These are phyloP conservation scores for Amanita pallidorosea DNA, from an alignment of 768 basidiomycete species.

Conservation along the genomic window DNA sequence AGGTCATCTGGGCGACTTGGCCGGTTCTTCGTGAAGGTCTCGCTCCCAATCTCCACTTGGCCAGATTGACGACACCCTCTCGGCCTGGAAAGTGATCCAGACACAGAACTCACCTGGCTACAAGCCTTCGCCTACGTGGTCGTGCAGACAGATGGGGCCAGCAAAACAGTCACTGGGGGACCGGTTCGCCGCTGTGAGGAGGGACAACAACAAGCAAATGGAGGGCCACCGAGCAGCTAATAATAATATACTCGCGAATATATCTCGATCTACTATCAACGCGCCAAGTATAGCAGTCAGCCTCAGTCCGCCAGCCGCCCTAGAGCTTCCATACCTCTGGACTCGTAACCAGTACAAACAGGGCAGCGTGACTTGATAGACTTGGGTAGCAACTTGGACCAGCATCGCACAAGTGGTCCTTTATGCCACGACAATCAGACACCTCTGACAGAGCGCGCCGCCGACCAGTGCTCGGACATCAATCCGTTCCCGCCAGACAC, in stretches of 20 bases:
- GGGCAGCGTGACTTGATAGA: not conserved
- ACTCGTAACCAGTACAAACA: too few species aligned
- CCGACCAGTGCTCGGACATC: not conserved
- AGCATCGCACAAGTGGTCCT: too few species aligned
- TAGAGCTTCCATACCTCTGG: not conserved
- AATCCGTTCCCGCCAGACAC: not conserved
- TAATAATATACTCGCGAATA: slow-evolving; percentile 3
- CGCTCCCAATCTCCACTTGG: slow-evolving; percentile 2
- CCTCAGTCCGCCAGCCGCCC: not conserved
- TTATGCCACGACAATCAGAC: too few species aligned
- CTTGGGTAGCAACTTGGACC: too few species aligned
- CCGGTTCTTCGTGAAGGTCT: not conserved
- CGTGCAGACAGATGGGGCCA: not conserved
- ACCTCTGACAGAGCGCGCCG: too few species aligned
- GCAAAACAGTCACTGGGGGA: not conserved
- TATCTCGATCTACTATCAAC: not conserved
- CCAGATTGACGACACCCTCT: slow-evolving; percentile 4
- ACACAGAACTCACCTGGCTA: slow-evolving; percentile 1
- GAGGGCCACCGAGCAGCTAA: not conserved
- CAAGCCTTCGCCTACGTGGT: slow-evolving; percentile 15
- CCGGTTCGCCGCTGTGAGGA: slow-evolving; percentile 4
- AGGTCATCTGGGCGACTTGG: not conserved
- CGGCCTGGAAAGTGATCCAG: not conserved
- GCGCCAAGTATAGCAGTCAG: not conserved
- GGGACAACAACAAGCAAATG: slow-evolving; percentile 1